These are phyloP conservation scores for Lactuca saligna DNA, from an alignment of 129 eudicot genomes.

Conservation along the genomic window DNA sequence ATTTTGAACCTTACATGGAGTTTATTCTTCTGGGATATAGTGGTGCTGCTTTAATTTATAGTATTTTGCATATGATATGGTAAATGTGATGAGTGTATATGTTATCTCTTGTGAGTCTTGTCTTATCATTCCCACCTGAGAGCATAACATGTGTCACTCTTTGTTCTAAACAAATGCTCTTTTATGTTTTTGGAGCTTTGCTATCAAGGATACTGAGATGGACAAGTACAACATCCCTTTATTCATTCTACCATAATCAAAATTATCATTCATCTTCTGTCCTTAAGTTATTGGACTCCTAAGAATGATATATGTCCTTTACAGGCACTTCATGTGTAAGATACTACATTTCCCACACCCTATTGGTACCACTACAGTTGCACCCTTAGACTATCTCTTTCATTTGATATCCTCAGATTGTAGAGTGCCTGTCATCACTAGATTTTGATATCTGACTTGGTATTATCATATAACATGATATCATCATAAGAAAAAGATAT, in stretches of 20 bases:
- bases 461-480: no score
- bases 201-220: no score
- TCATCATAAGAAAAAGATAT: not conserved
- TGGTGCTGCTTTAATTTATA: not conserved
- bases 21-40: no score
- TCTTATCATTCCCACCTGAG: not conserved
- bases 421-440: no score
- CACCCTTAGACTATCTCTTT: not conserved
- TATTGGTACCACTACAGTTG: constrained; percentile 10
- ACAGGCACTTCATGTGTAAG: not conserved
- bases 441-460: no score
- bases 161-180: no score
- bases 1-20: not conserved
- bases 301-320: constrained; percentile 5
- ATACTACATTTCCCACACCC: not conserved
- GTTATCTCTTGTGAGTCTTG: not conserved
- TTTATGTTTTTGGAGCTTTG: no score
- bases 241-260: no score
- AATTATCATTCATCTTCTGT: no score
- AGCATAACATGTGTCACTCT: no score
- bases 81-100: constrained; percentile 3
- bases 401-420: not conserved
- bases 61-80: not conserved
- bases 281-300: not conserved
- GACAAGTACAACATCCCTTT: no score